Evolutionary conservation across 208 protist species (phyloP).

Genomic region (Crithidia mellificae): DNA sequence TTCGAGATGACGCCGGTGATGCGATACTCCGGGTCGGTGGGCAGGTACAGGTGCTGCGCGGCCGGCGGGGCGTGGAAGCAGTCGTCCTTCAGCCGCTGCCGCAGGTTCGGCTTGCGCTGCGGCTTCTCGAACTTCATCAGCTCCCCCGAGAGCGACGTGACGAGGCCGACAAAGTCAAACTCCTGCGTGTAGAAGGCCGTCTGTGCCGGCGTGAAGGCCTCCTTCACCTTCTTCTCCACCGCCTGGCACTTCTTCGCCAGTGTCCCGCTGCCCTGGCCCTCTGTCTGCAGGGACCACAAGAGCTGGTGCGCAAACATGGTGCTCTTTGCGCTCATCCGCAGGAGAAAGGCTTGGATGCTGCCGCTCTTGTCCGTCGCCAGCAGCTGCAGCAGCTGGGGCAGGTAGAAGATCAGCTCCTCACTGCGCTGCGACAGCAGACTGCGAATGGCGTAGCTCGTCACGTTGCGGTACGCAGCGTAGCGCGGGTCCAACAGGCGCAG

Average conservation of each 20-base stretch:
- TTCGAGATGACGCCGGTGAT: constrained; percentile 76
- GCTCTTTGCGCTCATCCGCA: constrained; percentile 59
- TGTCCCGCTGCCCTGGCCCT: constrained; percentile 52
- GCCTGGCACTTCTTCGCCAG: constrained; percentile 50
- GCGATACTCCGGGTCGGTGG: constrained; percentile 75
- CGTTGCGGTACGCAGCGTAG: constrained; percentile 51
- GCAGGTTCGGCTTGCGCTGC: constrained; percentile 75
- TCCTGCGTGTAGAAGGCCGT: constrained; percentile 65
- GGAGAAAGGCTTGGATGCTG: constrained; percentile 57
- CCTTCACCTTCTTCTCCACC: constrained; percentile 40
- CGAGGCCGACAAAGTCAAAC: constrained; percentile 74
- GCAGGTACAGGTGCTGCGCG: constrained; percentile 76
- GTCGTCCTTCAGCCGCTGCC: constrained; percentile 59
- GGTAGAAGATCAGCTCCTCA: constrained; percentile 88
- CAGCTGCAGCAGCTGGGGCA: constrained; percentile 89
- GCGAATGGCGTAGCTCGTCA: constrained; percentile 72
- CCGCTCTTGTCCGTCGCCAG: constrained; percentile 63
- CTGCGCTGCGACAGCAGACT: constrained; percentile 75
- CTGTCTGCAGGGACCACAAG: constrained; percentile 81
- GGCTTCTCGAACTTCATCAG: constrained; percentile 79
- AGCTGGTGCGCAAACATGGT: constrained; percentile 87
- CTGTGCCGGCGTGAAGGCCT: constrained; percentile 49
- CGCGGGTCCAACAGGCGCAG: constrained; percentile 65
- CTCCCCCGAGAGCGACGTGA: constrained; percentile 83
- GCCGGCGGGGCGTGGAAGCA: constrained; percentile 60